Evolutionary conservation across 2,329 filamentous ascomycete genomes (phyloP).

Genomic region (Aspergillus cejpii): DNA sequence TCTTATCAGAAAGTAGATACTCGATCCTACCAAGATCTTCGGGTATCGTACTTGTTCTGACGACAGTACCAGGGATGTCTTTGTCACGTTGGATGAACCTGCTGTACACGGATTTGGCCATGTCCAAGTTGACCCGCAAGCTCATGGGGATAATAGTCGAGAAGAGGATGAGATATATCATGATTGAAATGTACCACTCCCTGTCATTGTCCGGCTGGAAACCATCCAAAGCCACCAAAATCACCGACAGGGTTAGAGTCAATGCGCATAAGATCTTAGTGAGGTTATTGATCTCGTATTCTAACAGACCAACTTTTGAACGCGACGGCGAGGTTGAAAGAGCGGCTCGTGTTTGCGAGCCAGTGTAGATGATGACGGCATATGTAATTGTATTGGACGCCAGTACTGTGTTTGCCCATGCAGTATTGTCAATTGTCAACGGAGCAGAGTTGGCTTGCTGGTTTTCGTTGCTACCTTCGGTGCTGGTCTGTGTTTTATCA

Average conservation of each 20-base stretch:
- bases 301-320: conserved; percentile 87
- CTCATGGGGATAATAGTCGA: conserved; percentile 99
- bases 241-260: conserved; percentile 76
- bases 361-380: conserved; percentile 89
- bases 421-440: conserved; percentile 90
- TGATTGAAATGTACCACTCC: conserved; percentile 90
- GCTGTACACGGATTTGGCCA: conserved; percentile 95
- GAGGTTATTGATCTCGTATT: conserved; percentile 93
- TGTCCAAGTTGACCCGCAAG: conserved; percentile 88
- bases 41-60: conserved; percentile 93
- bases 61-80: conserved; percentile 84
- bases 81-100: conserved; percentile 89
- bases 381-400: conserved; percentile 85
- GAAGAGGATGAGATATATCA: conserved; percentile 96
- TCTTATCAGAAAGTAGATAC: conserved; percentile 94
- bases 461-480: conserved; percentile 16
- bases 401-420: conserved; percentile 96
- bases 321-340: conserved; percentile 86
- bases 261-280: conserved; percentile 93
- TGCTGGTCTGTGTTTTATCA: conserved; percentile 24
- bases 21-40: conserved; percentile 94
- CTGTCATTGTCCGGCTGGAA: conserved; percentile 54
- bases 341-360: conserved; percentile 85
- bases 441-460: conserved; percentile 54
- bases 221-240: conserved; percentile 80